phyloP scores from a whole-genome alignment of 2,329 filamentous ascomycete genomes.

The Apiospora kogelbergensis region DNA sequence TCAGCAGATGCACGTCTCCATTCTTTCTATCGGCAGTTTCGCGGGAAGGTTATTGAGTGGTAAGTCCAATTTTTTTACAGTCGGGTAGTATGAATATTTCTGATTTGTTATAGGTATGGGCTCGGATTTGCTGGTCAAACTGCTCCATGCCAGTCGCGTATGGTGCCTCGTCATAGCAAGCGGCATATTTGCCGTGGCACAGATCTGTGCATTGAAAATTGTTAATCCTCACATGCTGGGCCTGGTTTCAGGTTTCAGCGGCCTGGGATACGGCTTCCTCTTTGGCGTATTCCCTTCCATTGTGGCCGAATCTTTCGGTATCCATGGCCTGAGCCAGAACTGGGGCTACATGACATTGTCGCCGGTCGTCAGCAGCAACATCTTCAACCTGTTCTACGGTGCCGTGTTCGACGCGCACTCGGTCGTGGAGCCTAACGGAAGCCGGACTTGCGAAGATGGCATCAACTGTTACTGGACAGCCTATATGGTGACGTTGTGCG shows the following conservation, averaged over 20 bases:
- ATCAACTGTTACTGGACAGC: slow-evolving; percentile 78
- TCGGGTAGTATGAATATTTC: background rate
- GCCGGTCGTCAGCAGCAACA: slow-evolving; percentile 82
- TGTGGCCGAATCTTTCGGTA: slow-evolving; percentile 86
- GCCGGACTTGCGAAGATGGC: slow-evolving; percentile 74
- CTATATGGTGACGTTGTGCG: slow-evolving; percentile 75
- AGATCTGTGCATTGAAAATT: slow-evolving; percentile 73
- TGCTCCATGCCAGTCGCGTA: slow-evolving; percentile 74
- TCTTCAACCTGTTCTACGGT: slow-evolving; percentile 93
- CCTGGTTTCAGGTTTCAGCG: slow-evolving; percentile 79
- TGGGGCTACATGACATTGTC: slow-evolving; percentile 95
- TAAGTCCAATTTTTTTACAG: slow-evolving; percentile 37
- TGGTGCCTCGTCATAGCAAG: slow-evolving; percentile 87
- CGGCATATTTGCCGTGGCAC: slow-evolving; percentile 74
- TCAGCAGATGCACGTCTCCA: slow-evolving; percentile 91
- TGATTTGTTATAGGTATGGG: slow-evolving; percentile 65
- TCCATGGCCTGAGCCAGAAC: slow-evolving; percentile 86
- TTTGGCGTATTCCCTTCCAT: slow-evolving; percentile 94
- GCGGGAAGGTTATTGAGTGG: slow-evolving; percentile 75
- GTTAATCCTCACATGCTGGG: slow-evolving; percentile 75
- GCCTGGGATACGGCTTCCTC: slow-evolving; percentile 87
- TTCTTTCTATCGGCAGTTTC: slow-evolving; percentile 88
- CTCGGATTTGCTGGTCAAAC: slow-evolving; percentile 85
- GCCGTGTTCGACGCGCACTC: slow-evolving; percentile 80
- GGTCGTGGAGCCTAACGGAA: slow-evolving; percentile 64